Conservation (phyloP, 768 basidiomycete genomes). For the Termitomyces sp. region DNA sequence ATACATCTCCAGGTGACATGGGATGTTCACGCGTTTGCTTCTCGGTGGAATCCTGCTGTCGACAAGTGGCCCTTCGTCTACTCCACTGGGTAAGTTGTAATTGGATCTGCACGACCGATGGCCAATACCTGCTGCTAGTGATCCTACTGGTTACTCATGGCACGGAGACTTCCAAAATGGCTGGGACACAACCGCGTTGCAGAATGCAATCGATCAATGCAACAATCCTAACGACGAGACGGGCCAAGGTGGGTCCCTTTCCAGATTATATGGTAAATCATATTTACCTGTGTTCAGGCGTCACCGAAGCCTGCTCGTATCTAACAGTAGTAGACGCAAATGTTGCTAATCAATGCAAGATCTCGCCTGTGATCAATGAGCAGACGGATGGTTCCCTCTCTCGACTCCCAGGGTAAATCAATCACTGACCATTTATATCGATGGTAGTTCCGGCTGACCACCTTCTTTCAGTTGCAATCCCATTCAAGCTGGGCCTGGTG, state of each 20-base stretch:
- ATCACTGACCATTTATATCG: not conserved
- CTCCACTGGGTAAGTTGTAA: conserved; percentile 34
- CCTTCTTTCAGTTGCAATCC: conserved; percentile 31
- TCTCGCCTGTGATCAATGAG: conserved; percentile 26
- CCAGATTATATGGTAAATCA: not conserved
- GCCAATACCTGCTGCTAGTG: conserved; percentile 25
- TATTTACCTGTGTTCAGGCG: conserved; percentile 16
- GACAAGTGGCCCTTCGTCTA: conserved; percentile 41
- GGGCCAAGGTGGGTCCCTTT: conserved; percentile 15
- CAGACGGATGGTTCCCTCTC: conserved; percentile 19
- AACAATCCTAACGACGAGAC: conserved; percentile 36
- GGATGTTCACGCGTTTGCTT: conserved; percentile 29
- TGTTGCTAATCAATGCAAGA: conserved; percentile 28
- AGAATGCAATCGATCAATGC: conserved; percentile 43
- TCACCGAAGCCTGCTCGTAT: conserved; percentile 36
- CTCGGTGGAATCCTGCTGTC: conserved; percentile 29
- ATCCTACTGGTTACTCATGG: conserved; percentile 48
- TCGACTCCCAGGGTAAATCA: conserved; percentile 26
- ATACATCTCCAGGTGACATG: conserved; percentile 28
- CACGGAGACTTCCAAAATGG: conserved; percentile 48
- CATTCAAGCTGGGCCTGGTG: conserved; percentile 32
- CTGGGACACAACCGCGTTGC: conserved; percentile 44
- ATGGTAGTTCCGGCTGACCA: not conserved
- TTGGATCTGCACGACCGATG: not conserved
- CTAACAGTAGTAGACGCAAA: conserved; percentile 27